Conservation (phyloP, 305 asterid genomes). For the Fraxinus platypoda region DNA sequence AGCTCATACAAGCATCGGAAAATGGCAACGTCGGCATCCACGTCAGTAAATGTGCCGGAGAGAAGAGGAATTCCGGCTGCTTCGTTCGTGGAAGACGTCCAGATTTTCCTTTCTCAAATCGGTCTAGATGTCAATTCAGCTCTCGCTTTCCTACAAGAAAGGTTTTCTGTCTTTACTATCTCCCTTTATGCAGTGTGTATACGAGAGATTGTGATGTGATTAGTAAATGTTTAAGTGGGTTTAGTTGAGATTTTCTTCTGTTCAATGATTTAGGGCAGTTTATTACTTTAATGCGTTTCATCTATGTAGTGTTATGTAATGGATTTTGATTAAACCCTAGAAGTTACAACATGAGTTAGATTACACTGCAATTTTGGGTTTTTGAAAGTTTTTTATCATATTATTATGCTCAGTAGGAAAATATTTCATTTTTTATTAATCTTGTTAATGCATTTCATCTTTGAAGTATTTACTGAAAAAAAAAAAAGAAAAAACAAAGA, state of each 20-base stretch:
- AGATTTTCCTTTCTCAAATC: constrained; percentile 64
- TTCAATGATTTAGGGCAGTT: neutral
- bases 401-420: neutral
- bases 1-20: constrained; percentile 20
- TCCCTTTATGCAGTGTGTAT: neutral
- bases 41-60: constrained; percentile 46
- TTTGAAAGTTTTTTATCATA: neutral
- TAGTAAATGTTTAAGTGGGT: constrained; percentile 1
- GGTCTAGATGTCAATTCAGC: constrained; percentile 79
- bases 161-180: constrained; percentile 34
- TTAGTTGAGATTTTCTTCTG: neutral
- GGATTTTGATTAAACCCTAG: neutral
- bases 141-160: constrained; percentile 89
- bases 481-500: neutral
- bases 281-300: neutral
- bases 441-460: neutral
- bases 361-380: neutral
- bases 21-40: constrained; percentile 39
- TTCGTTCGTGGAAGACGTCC: constrained; percentile 86
- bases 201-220: neutral
- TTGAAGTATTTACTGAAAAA: neutral
- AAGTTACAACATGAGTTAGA: neutral
- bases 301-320: neutral
- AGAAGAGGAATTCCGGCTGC: constrained; percentile 95
- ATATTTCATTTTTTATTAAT: neutral